A percentile compares a stretch with the other conserved stretches of the same genome.
phyloP scores from a whole-genome alignment of 352 stramenopile species.

The Thraustotheca clavata region DNA sequence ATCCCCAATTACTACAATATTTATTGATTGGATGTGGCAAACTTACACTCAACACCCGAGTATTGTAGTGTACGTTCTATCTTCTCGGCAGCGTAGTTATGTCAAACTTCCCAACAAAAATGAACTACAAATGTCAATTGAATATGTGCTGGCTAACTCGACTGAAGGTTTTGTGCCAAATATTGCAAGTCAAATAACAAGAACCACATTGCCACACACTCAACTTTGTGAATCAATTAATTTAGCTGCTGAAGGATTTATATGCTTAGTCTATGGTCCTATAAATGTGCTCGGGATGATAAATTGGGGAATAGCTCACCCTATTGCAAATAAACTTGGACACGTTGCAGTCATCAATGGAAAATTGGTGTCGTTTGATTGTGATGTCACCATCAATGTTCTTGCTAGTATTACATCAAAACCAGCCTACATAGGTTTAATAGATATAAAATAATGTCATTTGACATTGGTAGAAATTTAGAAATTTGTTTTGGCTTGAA shows the following conservation, averaged over 20 bases:
- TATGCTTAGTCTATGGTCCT: not conserved
- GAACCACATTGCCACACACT: not conserved
- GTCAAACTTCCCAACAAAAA: too few relatives aligned
- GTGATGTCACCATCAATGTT: not conserved
- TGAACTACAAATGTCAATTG: not conserved
- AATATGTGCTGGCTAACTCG: not conserved
- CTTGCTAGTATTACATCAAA: not conserved
- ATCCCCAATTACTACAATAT: not conserved
- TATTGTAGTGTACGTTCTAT: not conserved
- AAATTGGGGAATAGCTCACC: not conserved
- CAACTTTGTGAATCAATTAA: conserved; percentile 8
- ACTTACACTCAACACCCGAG: not conserved
- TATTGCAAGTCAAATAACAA: conserved; percentile 6
- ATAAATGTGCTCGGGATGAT: not conserved
- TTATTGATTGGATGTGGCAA: not conserved
- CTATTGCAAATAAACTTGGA: not conserved
- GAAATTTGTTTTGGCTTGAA: too few relatives aligned
- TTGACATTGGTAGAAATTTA: too few relatives aligned
- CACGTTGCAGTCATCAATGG: conserved; percentile 3
- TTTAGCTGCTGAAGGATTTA: not conserved
- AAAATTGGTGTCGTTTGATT: not conserved
- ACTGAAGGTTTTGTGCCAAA: not conserved
- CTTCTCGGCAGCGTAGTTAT: not conserved
- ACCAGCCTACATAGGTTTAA: not conserved
- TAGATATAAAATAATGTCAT: conserved; percentile 2